Evolutionary conservation across 306 rosid genomes (phyloP).

Genomic region (Inga leiocalycina): DNA sequence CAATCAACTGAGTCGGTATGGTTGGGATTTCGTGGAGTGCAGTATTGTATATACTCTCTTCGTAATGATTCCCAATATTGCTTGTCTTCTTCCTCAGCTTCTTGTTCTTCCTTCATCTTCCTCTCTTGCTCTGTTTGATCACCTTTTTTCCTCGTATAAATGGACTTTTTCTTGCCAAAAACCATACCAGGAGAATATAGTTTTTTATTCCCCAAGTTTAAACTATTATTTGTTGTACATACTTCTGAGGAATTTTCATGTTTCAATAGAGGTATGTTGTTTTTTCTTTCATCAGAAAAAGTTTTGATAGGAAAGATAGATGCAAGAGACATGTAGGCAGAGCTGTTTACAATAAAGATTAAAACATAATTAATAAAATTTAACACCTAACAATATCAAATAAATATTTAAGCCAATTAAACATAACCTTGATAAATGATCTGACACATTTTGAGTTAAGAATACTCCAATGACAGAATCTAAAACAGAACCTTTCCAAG

Average conservation of each 20-base stretch:
- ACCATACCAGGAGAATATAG: background rate
- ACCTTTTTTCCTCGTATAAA: background rate
- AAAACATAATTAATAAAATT: background rate
- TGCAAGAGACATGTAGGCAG: slow-evolving; percentile 69
- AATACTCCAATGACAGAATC: slow-evolving; percentile 63
- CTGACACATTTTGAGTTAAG: slow-evolving; percentile 60
- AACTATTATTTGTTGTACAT: background rate
- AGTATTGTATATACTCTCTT: background rate
- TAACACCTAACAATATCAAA: background rate
- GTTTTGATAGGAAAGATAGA: slow-evolving; percentile 49
- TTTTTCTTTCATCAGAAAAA: slow-evolving; percentile 6
- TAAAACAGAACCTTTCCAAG: slow-evolving; percentile 61
- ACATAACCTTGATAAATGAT: slow-evolving; percentile 60
- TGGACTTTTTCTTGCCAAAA: background rate
- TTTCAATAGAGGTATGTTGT: background rate
- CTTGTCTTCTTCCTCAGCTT: slow-evolving; percentile 22
- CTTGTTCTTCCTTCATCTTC: slow-evolving; percentile 2
- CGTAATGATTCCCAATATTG: slow-evolving; percentile 54
- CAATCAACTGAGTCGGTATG: slow-evolving; percentile 61
- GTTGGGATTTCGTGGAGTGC: slow-evolving; percentile 14
- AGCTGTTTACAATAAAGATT: slow-evolving; percentile 40
- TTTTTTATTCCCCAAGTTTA: background rate
- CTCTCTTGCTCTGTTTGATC: slow-evolving; percentile 23
- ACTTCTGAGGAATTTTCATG: background rate
- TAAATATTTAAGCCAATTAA: background rate